Evolutionary conservation across 1,284 basidiomycete species (phyloP).

Genomic region (Sanghuangporus weigelae): DNA sequence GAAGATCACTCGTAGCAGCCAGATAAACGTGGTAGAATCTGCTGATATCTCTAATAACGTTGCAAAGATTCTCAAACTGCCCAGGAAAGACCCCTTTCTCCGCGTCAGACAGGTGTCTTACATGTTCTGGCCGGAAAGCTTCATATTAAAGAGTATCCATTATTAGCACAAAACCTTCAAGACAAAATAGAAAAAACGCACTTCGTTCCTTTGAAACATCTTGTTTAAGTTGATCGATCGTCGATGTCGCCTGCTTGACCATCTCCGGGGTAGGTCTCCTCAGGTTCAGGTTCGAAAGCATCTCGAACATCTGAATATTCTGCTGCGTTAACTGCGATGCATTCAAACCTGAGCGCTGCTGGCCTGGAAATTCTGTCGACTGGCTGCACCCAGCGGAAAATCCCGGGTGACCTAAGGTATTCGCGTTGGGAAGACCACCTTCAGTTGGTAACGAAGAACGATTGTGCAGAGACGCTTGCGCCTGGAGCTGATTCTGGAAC

Average conservation of each 20-base stretch:
- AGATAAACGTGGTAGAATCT: constrained; percentile 43
- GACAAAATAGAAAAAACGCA: neutral
- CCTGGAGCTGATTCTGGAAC: neutral
- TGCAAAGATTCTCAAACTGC: constrained; percentile 42
- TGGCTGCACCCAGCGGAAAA: neutral
- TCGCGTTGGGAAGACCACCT: neutral
- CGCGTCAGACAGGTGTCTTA: constrained; percentile 1
- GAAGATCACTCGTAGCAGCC: constrained; percentile 40
- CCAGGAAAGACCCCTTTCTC: constrained; percentile 4
- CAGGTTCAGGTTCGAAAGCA: neutral
- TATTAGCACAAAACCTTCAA: neutral
- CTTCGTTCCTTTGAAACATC: neutral
- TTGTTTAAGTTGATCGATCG: neutral
- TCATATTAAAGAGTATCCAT: neutral
- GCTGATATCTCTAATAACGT: constrained; percentile 41
- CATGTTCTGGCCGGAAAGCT: neutral
- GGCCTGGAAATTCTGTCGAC: neutral
- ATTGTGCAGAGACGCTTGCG: neutral
- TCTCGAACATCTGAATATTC: neutral
- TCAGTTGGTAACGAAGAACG: neutral
- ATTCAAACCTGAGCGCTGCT: neutral
- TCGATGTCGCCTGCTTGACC: neutral
- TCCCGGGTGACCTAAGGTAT: neutral
- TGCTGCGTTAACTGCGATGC: neutral
- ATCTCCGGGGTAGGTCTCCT: neutral